Percentiles rank a stretch among this genome's conserved stretches.
Conservation (phyloP, 164 flowering plant species). For the Dillenia turbinata region DNA sequence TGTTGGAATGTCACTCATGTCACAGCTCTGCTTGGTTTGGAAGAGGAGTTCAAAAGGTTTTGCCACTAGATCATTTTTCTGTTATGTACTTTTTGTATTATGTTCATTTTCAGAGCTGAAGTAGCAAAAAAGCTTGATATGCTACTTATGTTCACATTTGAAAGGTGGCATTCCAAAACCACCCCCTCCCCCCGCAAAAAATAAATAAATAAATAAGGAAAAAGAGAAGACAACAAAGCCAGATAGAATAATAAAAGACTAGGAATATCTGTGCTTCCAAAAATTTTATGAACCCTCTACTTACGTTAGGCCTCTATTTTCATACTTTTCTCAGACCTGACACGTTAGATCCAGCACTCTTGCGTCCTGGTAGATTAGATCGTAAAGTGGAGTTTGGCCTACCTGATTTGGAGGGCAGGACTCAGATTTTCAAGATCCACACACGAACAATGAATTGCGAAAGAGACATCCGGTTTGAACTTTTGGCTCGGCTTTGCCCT, state of each 20-base stretch:
- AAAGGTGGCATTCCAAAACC: too few species aligned
- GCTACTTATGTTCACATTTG: too few species aligned
- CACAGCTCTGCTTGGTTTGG: too few species aligned
- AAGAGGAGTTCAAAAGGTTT: too few species aligned
- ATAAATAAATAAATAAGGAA: too few species aligned
- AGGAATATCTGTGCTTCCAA: neutral
- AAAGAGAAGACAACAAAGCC: too few species aligned
- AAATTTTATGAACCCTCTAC: neutral
- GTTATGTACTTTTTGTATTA: too few species aligned
- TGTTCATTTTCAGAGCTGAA: too few species aligned
- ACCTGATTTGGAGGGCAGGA: conserved; percentile 92
- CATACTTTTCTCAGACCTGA: conserved; percentile 63
- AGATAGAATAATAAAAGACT: neutral
- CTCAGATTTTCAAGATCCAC: conserved; percentile 94
- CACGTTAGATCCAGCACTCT: conserved; percentile 87
- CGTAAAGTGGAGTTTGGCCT: conserved; percentile 97
- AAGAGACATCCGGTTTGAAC: conserved; percentile 90
- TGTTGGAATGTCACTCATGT: too few species aligned
- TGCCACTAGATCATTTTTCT: too few species aligned
- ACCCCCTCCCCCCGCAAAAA: too few species aligned
- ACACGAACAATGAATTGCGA: conserved; percentile 98
- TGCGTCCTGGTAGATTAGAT: conserved; percentile 94
- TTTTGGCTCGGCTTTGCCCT: conserved; percentile 95
- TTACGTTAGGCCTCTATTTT: neutral
- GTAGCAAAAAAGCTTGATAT: too few species aligned